Percentiles rank a stretch among this genome's conserved stretches.
phyloP scores from a whole-genome alignment of 2,329 filamentous ascomycete species.

The Hypoxylon sp. region DNA sequence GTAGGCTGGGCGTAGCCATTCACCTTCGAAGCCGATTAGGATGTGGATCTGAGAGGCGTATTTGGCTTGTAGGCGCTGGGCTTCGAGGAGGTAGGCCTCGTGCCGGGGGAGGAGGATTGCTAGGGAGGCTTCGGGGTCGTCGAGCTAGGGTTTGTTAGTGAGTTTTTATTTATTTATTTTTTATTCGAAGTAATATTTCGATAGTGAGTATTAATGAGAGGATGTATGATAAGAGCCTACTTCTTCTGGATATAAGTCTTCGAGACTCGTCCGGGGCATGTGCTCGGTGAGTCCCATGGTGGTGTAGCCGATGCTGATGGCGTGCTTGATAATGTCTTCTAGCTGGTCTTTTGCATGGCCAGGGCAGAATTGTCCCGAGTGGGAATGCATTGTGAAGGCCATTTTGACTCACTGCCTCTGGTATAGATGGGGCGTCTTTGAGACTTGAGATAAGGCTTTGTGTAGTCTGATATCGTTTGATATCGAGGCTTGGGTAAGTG shows the following conservation, averaged over 20 bases:
- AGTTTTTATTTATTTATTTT: slow-evolving; percentile 18
- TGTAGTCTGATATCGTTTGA: not conserved
- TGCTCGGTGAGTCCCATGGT: slow-evolving; percentile 94
- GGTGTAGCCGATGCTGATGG: slow-evolving; percentile 83
- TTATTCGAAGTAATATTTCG: not conserved
- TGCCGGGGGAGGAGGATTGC: slow-evolving; percentile 69
- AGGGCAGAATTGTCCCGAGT: slow-evolving; percentile 97
- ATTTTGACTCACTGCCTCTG: slow-evolving; percentile 63
- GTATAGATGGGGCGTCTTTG: not conserved
- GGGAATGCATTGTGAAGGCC: slow-evolving; percentile 98
- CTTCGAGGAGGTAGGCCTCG: slow-evolving; percentile 81
- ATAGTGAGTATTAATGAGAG: not conserved
- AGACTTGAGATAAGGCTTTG: not conserved
- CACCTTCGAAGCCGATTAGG: slow-evolving; percentile 91
- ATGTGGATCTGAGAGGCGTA: slow-evolving; percentile 82
- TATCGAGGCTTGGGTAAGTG: not conserved
- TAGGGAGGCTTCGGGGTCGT: slow-evolving; percentile 64
- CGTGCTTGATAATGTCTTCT: slow-evolving; percentile 85
- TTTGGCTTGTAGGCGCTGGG: slow-evolving; percentile 76
- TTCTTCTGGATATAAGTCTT: slow-evolving; percentile 95
- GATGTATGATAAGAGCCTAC: slow-evolving; percentile 58
- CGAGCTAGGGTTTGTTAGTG: slow-evolving; percentile 60
- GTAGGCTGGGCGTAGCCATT: slow-evolving; percentile 86
- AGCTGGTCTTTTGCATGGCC: slow-evolving; percentile 88
- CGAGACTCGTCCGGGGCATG: slow-evolving; percentile 82